phyloP scores from a whole-genome alignment of 140 eudicot genomes.

The Flaveria floridana region DNA sequence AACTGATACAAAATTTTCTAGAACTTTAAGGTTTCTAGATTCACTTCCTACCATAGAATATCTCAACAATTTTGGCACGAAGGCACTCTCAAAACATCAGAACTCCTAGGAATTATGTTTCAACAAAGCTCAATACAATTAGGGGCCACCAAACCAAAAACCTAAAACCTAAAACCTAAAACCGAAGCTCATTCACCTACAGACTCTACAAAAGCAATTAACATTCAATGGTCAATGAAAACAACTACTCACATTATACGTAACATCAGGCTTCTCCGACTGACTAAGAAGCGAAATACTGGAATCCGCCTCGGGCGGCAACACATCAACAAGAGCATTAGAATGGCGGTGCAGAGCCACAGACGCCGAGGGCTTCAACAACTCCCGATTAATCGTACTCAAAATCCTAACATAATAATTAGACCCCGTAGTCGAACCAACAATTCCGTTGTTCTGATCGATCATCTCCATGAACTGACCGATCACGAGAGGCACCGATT shows the following conservation, averaged over 20 bases:
- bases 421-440: constrained; percentile 43
- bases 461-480: constrained; percentile 72
- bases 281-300: constrained; percentile 65
- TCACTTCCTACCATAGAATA: too few relatives aligned
- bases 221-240: background rate
- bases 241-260: constrained; percentile 45
- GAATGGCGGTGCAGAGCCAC: constrained; percentile 68
- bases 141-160: background rate
- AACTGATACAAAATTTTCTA: too few relatives aligned
- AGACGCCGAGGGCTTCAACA: constrained; percentile 56
- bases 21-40: too few relatives aligned
- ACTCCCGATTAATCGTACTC: constrained; percentile 47
- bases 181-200: too few relatives aligned
- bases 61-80: too few relatives aligned
- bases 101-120: too few relatives aligned
- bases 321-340: constrained; percentile 62
- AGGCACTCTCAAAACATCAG: too few relatives aligned
- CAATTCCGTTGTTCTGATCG: constrained; percentile 47
- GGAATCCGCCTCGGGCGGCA: constrained; percentile 72
- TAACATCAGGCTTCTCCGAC: constrained; percentile 65
- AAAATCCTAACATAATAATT: constrained; percentile 51
- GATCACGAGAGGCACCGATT: constrained; percentile 58
- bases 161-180: too few relatives aligned
- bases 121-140: background rate
- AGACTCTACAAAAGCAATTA: too few relatives aligned